phyloP scores from a whole-genome alignment of 148 eudicot genomes.

The Hydrangea macrophylla region DNA sequence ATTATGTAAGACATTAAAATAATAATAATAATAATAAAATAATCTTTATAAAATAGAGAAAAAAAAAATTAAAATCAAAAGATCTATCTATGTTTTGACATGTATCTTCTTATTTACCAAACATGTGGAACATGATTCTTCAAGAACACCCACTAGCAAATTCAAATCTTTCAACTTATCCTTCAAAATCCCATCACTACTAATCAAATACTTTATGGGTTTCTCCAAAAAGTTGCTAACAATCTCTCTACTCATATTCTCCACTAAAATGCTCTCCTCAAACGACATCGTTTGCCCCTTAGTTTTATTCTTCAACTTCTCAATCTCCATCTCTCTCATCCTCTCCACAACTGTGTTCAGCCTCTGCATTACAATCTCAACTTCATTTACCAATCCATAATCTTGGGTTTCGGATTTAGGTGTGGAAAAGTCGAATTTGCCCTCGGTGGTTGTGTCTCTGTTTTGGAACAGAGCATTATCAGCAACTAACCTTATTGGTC shows the following conservation, averaged over 20 bases:
- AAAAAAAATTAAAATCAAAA: no score
- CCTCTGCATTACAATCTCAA: background rate
- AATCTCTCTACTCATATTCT: background rate
- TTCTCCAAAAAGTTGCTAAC: conserved; percentile 6
- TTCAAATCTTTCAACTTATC: conserved; percentile 6
- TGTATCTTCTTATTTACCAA: no score
- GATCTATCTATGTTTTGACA: no score
- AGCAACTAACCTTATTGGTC: background rate
- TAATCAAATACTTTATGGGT: background rate
- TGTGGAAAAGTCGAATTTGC: background rate
- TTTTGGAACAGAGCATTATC: background rate
- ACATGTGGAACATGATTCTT: conserved; percentile 1
- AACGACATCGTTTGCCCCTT: background rate
- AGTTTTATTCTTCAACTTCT: conserved; percentile 6
- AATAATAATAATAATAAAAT: no score
- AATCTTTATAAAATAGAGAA: no score
- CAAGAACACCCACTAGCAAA: conserved; percentile 4
- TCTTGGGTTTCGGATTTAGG: background rate
- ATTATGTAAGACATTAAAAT: no score
- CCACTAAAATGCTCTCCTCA: background rate
- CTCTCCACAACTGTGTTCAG: conserved; percentile 10
- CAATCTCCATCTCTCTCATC: conserved; percentile 11
- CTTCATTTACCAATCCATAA: background rate
- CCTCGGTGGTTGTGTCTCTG: background rate
- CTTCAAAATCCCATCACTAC: background rate